These are phyloP conservation scores for Metschnikowia shivogae DNA, from an alignment of 805 yeast genomes.

Conservation along the genomic window DNA sequence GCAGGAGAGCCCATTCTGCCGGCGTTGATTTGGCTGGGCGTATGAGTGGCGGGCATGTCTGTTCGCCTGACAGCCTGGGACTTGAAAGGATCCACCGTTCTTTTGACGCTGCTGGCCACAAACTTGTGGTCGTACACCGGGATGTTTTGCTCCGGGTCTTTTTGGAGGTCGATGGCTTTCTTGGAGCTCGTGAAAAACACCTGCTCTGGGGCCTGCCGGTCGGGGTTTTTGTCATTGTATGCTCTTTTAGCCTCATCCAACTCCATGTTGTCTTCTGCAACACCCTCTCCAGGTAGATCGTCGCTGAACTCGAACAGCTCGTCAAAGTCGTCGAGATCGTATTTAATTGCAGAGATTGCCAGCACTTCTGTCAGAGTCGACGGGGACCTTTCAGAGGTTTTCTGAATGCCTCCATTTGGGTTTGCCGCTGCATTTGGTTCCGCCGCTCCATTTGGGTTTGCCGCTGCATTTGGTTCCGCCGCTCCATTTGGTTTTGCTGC, in stretches of 20 bases:
- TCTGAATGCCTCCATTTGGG: background rate
- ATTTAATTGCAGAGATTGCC: constrained; percentile 5
- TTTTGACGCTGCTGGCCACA: constrained; percentile 45
- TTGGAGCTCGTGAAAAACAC: constrained; percentile 19
- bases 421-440: background rate
- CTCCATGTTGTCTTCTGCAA: constrained; percentile 4
- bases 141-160: constrained; percentile 28
- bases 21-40: constrained; percentile 12
- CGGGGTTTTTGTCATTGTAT: background rate
- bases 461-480: background rate
- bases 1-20: constrained; percentile 5
- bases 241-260: background rate
- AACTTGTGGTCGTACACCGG: constrained; percentile 50
- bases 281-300: constrained; percentile 27
- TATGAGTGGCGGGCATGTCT: constrained; percentile 20
- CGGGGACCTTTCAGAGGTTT: background rate
- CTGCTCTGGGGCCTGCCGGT: constrained; percentile 11
- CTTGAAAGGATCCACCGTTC: constrained; percentile 61
- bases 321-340: constrained; percentile 32
- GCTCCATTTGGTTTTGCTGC: background rate
- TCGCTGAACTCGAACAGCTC: constrained; percentile 41
- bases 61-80: constrained; percentile 58
- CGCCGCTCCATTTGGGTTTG: background rate
- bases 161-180: constrained; percentile 18
- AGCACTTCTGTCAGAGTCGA: background rate